Evolutionary conservation across 83 land plant genomes (phyloP).

Genomic region (Thuja plicata): DNA sequence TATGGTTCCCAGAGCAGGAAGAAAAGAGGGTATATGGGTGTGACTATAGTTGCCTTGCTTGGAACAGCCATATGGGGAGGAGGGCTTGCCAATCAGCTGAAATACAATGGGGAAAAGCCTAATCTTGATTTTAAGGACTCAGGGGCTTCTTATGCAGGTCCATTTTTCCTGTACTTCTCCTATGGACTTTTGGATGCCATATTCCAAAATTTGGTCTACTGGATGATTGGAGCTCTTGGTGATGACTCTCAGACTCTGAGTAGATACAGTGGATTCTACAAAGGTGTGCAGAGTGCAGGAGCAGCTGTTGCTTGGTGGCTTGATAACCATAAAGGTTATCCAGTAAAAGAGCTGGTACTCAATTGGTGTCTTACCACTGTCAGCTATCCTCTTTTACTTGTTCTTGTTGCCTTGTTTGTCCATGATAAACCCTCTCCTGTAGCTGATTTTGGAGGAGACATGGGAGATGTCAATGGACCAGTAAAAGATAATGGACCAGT

Average conservation of each 20-base stretch:
- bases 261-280: slow-evolving; percentile 41
- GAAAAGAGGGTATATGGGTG: slow-evolving; percentile 65
- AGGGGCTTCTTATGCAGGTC: slow-evolving; percentile 32
- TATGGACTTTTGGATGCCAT: slow-evolving; percentile 87
- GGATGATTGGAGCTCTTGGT: slow-evolving; percentile 83
- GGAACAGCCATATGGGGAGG: slow-evolving; percentile 79
- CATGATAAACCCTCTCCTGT: slow-evolving; percentile 27
- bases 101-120: slow-evolving; percentile 29
- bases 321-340: slow-evolving; percentile 50
- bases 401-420: slow-evolving; percentile 50
- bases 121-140: slow-evolving; percentile 63
- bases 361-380: slow-evolving; percentile 69
- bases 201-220: slow-evolving; percentile 87
- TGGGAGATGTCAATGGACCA: no score
- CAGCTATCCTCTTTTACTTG: slow-evolving; percentile 55
- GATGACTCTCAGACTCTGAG: slow-evolving; percentile 70
- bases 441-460: neutral
- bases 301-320: slow-evolving; percentile 86
- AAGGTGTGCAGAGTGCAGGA: no score
- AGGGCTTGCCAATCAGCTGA: slow-evolving; percentile 74
- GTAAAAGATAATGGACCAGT: neutral
- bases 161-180: slow-evolving; percentile 69
- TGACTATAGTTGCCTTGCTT: slow-evolving; percentile 43
- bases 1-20: slow-evolving; percentile 51
- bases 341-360: slow-evolving; percentile 47